Conservation (phyloP, 208 protist species). For the Leishmania tarentolae region DNA sequence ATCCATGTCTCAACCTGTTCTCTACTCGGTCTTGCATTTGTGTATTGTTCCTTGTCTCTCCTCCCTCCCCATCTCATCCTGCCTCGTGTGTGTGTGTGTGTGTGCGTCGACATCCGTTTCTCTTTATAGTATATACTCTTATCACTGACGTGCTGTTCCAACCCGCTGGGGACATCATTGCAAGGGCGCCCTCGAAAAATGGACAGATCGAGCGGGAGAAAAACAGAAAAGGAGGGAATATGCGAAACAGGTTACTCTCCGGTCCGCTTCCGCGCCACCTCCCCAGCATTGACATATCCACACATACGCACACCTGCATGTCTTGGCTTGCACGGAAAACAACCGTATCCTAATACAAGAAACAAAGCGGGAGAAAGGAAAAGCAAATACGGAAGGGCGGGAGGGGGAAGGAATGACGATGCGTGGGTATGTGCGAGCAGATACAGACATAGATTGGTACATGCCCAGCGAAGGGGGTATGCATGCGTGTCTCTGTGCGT, state of each 20-base stretch:
- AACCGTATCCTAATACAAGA: background rate
- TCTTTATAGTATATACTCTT: background rate
- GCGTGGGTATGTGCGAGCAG: background rate
- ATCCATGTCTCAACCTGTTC: background rate
- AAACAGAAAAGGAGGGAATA: background rate
- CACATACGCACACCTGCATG: background rate
- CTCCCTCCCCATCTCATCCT: background rate
- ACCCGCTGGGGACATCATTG: background rate
- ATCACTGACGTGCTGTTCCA: background rate
- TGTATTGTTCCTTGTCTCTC: background rate
- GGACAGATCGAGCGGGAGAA: background rate
- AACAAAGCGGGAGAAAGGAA: background rate
- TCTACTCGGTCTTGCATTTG: background rate
- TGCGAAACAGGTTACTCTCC: background rate
- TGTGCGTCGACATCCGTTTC: background rate
- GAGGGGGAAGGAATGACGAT: background rate
- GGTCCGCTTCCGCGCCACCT: background rate
- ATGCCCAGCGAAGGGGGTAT: background rate
- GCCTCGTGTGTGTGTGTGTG: background rate
- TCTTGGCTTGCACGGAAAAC: background rate
- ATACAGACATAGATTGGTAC: background rate
- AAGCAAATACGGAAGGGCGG: background rate
- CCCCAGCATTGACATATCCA: background rate
- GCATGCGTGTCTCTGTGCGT: background rate
- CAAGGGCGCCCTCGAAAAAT: background rate